These are phyloP conservation scores for Fusarium lyarnte DNA, from an alignment of 2,329 filamentous ascomycete species.

Conservation along the genomic window DNA sequence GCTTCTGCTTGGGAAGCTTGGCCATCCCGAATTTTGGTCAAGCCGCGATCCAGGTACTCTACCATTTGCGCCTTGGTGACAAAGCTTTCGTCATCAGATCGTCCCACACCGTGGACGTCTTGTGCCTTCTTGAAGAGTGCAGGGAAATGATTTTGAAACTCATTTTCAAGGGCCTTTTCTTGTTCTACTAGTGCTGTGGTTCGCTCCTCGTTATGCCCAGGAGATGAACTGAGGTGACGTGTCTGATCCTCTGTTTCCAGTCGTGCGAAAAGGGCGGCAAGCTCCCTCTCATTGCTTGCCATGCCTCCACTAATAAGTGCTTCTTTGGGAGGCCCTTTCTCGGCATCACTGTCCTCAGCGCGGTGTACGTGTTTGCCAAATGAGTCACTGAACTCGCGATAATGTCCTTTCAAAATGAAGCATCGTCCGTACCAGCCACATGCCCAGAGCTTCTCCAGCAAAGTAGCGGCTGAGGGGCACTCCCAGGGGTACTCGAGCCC, in stretches of 20 bases:
- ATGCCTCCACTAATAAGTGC: conserved; percentile 28
- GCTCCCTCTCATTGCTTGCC: conserved; percentile 50
- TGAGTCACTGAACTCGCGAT: conserved; percentile 63
- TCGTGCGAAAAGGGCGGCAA: conserved; percentile 56
- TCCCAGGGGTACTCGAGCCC: conserved; percentile 61
- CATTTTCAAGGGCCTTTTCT: conserved; percentile 60
- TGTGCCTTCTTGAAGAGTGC: conserved; percentile 57
- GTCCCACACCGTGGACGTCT: conserved; percentile 47
- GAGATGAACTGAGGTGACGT: conserved; percentile 50
- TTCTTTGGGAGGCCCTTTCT: conserved; percentile 43
- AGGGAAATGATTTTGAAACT: conserved; percentile 58
- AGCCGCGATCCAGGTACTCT: conserved; percentile 58
- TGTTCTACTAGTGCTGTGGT: conserved; percentile 53
- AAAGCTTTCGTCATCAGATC: conserved; percentile 49
- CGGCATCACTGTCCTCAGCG: conserved; percentile 54
- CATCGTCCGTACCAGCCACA: conserved; percentile 61
- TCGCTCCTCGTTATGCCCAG: conserved; percentile 53
- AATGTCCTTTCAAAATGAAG: conserved; percentile 66
- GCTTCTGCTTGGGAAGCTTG: conserved; percentile 28
- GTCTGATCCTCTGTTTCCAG: conserved; percentile 56
- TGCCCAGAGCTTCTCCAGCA: conserved; percentile 57
- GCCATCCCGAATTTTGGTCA: conserved; percentile 54
- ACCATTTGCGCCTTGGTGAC: conserved; percentile 59
- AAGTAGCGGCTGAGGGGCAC: conserved; percentile 58
- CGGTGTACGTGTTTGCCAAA: conserved; percentile 61